phyloP scores from a whole-genome alignment of 441 rosid species.

The Melastoma candidum region DNA sequence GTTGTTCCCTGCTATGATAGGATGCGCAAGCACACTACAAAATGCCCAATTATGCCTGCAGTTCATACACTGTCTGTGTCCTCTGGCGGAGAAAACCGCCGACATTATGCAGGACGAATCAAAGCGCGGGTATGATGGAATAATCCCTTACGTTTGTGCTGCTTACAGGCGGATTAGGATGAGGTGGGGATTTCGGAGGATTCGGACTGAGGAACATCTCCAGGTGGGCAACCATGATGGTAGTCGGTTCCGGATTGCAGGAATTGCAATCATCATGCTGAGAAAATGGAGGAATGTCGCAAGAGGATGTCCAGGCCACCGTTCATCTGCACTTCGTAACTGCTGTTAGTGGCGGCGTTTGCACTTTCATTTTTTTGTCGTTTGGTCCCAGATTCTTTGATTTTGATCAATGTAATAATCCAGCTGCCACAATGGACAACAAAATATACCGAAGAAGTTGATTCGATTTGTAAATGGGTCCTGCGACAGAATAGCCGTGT shows the following conservation, averaged over 20 bases:
- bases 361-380: too few relatives aligned
- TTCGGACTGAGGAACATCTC: background rate
- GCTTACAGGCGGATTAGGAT: background rate
- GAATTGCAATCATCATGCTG: background rate
- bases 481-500: too few relatives aligned
- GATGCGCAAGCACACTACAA: background rate
- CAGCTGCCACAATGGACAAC: too few relatives aligned
- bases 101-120: background rate
- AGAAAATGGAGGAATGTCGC: background rate
- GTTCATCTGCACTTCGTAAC: too few relatives aligned
- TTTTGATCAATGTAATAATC: too few relatives aligned
- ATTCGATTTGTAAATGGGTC: too few relatives aligned
- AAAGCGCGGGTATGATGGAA: background rate
- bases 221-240: background rate
- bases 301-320: too few relatives aligned
- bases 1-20: too few relatives aligned
- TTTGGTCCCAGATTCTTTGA: too few relatives aligned
- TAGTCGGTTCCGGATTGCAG: background rate
- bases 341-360: too few relatives aligned
- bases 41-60: background rate
- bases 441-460: too few relatives aligned
- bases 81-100: background rate
- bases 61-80: background rate
- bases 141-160: constrained; percentile 1
- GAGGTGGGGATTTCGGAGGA: constrained; percentile 7